Evolutionary conservation across 129 eudicot genomes (phyloP).

Genomic region (Flaveria brownii): DNA sequence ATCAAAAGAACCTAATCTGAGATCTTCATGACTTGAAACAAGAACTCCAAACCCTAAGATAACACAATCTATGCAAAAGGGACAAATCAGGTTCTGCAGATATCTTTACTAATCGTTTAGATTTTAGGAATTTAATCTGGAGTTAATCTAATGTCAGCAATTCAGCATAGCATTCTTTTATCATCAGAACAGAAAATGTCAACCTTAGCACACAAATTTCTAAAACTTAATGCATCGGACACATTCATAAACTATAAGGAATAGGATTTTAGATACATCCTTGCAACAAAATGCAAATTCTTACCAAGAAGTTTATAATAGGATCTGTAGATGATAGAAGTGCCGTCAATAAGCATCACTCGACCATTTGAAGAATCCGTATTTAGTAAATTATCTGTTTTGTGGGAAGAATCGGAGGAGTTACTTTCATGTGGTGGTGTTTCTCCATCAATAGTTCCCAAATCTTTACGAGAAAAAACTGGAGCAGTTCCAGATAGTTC

Average conservation of each 20-base stretch:
- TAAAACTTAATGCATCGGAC: slow-evolving; percentile 4
- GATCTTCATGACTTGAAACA: slow-evolving; percentile 9
- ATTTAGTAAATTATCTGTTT: slow-evolving; percentile 25
- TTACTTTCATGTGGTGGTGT: slow-evolving; percentile 29
- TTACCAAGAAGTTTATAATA: slow-evolving; percentile 91
- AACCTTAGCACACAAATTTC: background rate
- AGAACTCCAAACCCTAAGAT: background rate
- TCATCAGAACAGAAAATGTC: background rate
- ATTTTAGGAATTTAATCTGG: background rate
- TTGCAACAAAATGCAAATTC: background rate
- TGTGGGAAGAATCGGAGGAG: slow-evolving; percentile 34
- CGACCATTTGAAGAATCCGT: slow-evolving; percentile 64
- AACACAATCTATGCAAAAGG: background rate
- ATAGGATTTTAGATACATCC: slow-evolving; percentile 5
- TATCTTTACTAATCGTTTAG: background rate
- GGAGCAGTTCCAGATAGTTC: slow-evolving; percentile 38
- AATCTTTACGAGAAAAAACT: slow-evolving; percentile 39
- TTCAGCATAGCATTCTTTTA: background rate
- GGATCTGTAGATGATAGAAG: slow-evolving; percentile 84
- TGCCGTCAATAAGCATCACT: slow-evolving; percentile 98
- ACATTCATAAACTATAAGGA: slow-evolving; percentile 5
- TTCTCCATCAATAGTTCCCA: slow-evolving; percentile 39
- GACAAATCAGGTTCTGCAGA: background rate
- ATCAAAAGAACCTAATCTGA: background rate
- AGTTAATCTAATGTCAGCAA: background rate